Base-by-base conservation (phyloP, 331 rosid species). In the Telfairia occidentalis region DNA sequence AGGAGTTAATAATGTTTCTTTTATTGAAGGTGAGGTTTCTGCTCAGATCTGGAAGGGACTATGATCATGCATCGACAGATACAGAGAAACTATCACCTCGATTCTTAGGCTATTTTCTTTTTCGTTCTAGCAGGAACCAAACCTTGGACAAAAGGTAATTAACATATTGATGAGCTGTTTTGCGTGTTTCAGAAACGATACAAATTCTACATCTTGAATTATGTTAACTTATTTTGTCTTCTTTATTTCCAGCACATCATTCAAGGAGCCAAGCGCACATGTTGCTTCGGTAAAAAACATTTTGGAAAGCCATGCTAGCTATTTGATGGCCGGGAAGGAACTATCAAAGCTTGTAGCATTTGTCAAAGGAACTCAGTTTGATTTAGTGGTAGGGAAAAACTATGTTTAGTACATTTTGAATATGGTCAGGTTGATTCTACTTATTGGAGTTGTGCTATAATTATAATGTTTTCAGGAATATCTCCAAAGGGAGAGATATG, bases 341-440 rank as follows among this genome's bases (percentile, higher is more conserved):
- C 97, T 91, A 45, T 91, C 98, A 54, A 95, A 91, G 87, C 98
- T 95, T 75, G 98, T 95, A 40, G 98, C 97, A 73, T 95, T 95
- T 83, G 98, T 90, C 79, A 88, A 95, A 79, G 97, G 97, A 85
- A 88, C 98, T 78, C 98, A 88, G 81, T 91, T 95, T 86, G 98
- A 91, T 88, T 88, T 95, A 79, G 97, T 95, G 87, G 99, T 95
- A 82, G 82, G 85, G 81, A 71, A 73, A 69, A 79, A 55, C 26
- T 81, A 74, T 24, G 55, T 19, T 34, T 19, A 19, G 30, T n/a
- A 11, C 73, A 34, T 32, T 60, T 21, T 32, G 43, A n/a, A 52
- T n/a, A n/a, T 46, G 21, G 28, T 60, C 23, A 0, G n/a, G 46
- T 21, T 9, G 5, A 28, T 29, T n/a, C n/a, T 43, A 54, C 24